phyloP scores from a whole-genome alignment of 192 early-diverging fungal genomes.

The Podila minutissima region DNA sequence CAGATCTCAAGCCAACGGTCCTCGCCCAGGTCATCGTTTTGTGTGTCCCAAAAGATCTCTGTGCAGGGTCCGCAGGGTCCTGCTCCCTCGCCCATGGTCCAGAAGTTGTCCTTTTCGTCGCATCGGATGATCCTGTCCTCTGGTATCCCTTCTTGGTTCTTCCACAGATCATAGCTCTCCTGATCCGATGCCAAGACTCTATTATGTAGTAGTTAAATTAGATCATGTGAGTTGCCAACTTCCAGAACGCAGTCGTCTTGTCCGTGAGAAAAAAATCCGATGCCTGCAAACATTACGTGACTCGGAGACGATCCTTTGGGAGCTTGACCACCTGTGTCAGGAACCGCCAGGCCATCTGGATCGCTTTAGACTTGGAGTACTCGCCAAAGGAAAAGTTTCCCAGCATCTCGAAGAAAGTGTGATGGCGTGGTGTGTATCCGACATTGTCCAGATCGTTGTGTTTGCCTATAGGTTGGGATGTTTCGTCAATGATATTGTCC shows the following conservation, averaged over 20 bases:
- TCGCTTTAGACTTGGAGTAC: constrained; percentile 61
- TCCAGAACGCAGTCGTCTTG: not conserved
- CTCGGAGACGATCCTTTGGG: constrained; percentile 61
- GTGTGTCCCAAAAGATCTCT: constrained; percentile 73
- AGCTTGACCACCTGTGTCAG: constrained; percentile 61
- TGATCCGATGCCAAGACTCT: constrained; percentile 64
- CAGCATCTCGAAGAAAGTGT: constrained; percentile 76
- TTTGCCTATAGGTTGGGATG: constrained; percentile 37
- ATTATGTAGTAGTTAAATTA: not conserved
- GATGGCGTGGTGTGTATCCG: constrained; percentile 70
- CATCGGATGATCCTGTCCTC: constrained; percentile 61
- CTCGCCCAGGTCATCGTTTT: constrained; percentile 49
- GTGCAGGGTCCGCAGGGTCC: constrained; percentile 72
- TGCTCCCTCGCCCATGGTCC: constrained; percentile 71
- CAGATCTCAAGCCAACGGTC: constrained; percentile 70
- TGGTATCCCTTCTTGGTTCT: constrained; percentile 57
- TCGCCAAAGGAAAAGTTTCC: constrained; percentile 73
- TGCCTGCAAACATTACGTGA: constrained; percentile 55
- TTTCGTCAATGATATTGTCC: not conserved
- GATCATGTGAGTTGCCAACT: not conserved
- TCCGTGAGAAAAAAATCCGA: not conserved
- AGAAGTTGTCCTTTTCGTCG: constrained; percentile 67
- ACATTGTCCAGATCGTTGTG: constrained; percentile 74
- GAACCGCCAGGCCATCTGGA: constrained; percentile 67
- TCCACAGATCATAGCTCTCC: constrained; percentile 66